Evolutionary conservation across 2,329 filamentous ascomycete genomes (phyloP), one percentile per base, ranked within the genome.

Genomic region (Ophiostoma piceae): DNA sequence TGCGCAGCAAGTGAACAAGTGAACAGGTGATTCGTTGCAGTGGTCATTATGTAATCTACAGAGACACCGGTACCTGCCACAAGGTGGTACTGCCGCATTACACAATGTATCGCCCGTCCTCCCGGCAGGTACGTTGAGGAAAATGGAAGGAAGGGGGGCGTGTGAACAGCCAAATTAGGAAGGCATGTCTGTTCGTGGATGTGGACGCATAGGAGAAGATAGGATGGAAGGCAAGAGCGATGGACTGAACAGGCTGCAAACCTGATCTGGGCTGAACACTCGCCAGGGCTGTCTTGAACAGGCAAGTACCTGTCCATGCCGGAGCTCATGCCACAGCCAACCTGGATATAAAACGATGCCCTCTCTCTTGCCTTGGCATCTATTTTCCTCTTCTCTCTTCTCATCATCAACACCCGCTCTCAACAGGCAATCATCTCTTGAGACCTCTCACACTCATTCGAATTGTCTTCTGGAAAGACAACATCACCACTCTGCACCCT

Each of bases 391-490:
- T 32, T 62, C 22, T 32, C 60, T 64, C 41, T 32, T 47, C 8
- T 32, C 47, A 67, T 69, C 47, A 69, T 12, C 43, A 41, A 22
- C 57, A 26, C 43, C 47, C 67, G 1, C 51, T 57, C 43, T 68
- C 65, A 19, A 66, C 29, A 67, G 39, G 54, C 26, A 2, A 57
- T 6, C 51, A 57, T 57, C 51, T 57, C 22, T 57, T 57, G 32
- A 60, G n/a, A 60, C 22, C 54, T 22, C 54, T 29, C 60, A 35
- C 60, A 35, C 29, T 64, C 60, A 37, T 37, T 37, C 35, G 6
- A 12, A 2, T 39, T 64, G 62, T 68, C 65, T 66, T 66, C 65
- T 66, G 65, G 65, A 66, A 66, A 66, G 65, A 66, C 65, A 64
- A 64, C 29, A 64, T 3, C 64, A 29, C 37, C 62, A 39, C 16